Evolutionary conservation across 2,329 filamentous ascomycete species (phyloP).

Genomic region (Xylariales sp.): DNA sequence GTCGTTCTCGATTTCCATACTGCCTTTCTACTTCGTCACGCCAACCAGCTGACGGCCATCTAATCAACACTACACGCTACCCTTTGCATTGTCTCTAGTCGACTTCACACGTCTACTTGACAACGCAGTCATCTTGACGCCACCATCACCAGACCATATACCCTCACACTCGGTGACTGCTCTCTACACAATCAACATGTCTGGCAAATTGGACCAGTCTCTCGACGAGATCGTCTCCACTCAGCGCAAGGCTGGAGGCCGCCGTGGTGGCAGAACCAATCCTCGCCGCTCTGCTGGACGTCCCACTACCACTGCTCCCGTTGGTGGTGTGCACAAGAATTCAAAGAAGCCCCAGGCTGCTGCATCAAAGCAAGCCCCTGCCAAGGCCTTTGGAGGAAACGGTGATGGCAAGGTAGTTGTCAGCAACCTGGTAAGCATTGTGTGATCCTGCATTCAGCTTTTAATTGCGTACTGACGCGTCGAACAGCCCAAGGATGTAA

Average conservation of each 20-base stretch:
- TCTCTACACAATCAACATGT: too few relatives aligned
- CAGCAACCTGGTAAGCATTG: conserved; percentile 82
- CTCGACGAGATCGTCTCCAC: conserved; percentile 95
- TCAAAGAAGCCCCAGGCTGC: conserved; percentile 56
- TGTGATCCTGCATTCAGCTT: not conserved
- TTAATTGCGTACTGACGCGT: conserved; percentile 39
- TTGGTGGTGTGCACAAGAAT: conserved; percentile 82
- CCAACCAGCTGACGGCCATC: not conserved
- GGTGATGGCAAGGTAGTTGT: conserved; percentile 96
- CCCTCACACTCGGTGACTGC: too few relatives aligned
- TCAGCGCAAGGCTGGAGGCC: conserved; percentile 53
- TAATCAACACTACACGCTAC: too few relatives aligned
- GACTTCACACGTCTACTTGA: too few relatives aligned
- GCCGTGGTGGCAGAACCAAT: conserved; percentile 35
- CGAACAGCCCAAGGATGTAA: conserved; percentile 84
- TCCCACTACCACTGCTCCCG: conserved; percentile 60
- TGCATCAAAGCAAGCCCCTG: conserved; percentile 57
- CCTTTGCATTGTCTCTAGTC: too few relatives aligned
- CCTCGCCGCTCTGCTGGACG: conserved; percentile 48
- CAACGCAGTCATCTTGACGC: too few relatives aligned
- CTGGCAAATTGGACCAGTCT: conserved; percentile 92
- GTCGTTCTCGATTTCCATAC: too few relatives aligned
- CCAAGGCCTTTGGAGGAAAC: conserved; percentile 55
- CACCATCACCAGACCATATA: too few relatives aligned
- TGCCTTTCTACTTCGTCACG: too few relatives aligned